Conservation (phyloP, 108 stramenopile genomes). For the Fistulifera solaris region DNA sequence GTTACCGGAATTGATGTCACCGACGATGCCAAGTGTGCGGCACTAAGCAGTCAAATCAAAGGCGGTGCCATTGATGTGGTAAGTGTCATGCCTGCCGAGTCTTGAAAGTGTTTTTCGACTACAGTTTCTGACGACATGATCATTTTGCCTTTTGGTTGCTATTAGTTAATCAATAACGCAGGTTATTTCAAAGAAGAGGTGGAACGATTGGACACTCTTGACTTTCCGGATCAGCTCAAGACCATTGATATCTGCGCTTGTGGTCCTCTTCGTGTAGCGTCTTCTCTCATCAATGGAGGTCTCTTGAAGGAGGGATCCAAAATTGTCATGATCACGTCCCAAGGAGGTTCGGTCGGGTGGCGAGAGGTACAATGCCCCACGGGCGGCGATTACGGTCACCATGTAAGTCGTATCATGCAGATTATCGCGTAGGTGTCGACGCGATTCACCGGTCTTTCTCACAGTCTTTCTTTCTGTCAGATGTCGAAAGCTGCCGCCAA, state of each 20-base stretch:
- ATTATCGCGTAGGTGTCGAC: too few relatives aligned
- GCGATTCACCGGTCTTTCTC: not conserved
- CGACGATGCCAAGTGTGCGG: conserved; percentile 22
- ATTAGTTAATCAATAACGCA: conserved; percentile 40
- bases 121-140: too few relatives aligned
- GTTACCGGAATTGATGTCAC: conserved; percentile 47
- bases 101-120: not conserved
- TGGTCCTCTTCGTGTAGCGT: conserved; percentile 47
- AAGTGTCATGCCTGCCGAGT: conserved; percentile 5
- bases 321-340: conserved; percentile 55
- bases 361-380: conserved; percentile 29
- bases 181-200: conserved; percentile 53
- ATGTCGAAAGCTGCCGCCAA: conserved; percentile 66
- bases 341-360: conserved; percentile 53
- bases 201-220: conserved; percentile 33
- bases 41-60: conserved; percentile 20
- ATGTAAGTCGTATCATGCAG: conserved; percentile 1
- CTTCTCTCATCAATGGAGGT: conserved; percentile 22
- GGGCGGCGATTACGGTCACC: conserved; percentile 17
- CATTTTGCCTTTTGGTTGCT: not conserved
- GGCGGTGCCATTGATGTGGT: conserved; percentile 45
- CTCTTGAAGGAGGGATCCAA: conserved; percentile 28
- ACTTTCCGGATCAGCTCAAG: conserved; percentile 47
- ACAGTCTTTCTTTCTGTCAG: conserved; percentile 21
- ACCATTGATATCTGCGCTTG: conserved; percentile 59